Base-by-base conservation (phyloP, 1,139 yeast species). In the Eremothecium coryli region DNA sequence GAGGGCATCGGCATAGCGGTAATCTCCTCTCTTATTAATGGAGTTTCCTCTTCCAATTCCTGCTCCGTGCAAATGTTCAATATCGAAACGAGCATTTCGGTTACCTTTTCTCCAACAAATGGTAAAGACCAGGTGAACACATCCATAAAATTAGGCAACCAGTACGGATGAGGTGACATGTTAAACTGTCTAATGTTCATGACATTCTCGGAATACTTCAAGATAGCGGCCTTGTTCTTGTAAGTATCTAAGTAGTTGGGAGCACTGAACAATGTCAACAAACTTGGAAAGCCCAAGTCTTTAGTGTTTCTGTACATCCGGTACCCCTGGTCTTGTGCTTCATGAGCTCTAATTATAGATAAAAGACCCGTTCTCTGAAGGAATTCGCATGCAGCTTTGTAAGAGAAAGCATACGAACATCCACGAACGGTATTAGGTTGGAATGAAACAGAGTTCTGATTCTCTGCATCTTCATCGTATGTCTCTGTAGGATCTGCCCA, bases 91-190 rank as follows among this genome's bases (percentile, higher is more conserved):
- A 90, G 70, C 82, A 90, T 88, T 54, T 90, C 97, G 12, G 95
- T 84, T 39, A 88, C 80, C 48, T 86, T 75, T 61, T 90, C 96
- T n/a, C 97, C 97, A 25, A 90, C 97, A 66, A 90, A 90, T 5
- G 98, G 98, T 41, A 90, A 66, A 3, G 95, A 84, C 98, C 98
- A 90, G 4, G 95, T 82, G 59, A 90, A 90, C 5, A 88, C 95
- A 58, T 90, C 96, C 95, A 88, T 86, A 50, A 88, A 85, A 58
- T 88, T 88, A 3, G 98, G 98, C 46, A 90, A 67, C 90, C 95
- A 88, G 61, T 90, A 90, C 1, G 98, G 98, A 60, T 90, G 97
- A 6, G 95, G 95, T 25, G 90, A 78, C 50, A 81, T 66, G 57
- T 86, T 86, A 64, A 90, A 90, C 61, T 90, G 98, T 42, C 97